Conservation (phyloP, 148 eudicot genomes). For the Persicaria maculosa region DNA sequence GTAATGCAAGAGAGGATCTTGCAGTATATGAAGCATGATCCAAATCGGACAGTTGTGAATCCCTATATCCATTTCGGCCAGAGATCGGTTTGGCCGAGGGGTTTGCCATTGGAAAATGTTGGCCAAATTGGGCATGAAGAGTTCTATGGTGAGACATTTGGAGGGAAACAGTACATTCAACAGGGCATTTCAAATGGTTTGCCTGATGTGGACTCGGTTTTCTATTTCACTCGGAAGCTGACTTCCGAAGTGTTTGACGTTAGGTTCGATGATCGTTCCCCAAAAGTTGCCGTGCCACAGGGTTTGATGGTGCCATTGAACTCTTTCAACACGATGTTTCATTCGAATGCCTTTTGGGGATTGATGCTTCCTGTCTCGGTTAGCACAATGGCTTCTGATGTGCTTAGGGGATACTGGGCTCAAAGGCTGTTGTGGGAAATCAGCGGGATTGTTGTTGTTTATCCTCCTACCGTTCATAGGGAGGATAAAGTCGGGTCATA, state of each 20-base stretch:
- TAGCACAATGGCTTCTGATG: constrained; percentile 37
- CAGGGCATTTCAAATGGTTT: constrained; percentile 35
- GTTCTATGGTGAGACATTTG: constrained; percentile 19
- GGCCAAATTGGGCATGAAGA: constrained; percentile 30
- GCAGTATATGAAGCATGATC: constrained; percentile 19
- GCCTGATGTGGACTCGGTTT: constrained; percentile 31
- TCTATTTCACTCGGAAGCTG: constrained; percentile 27
- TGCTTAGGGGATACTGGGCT: constrained; percentile 34
- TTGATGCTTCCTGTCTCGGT: constrained; percentile 31
- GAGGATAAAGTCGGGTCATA: constrained; percentile 21
- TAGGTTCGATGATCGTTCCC: constrained; percentile 27
- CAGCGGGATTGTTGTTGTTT: constrained; percentile 25
- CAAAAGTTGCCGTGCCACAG: constrained; percentile 31
- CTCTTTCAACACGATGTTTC: constrained; percentile 27
- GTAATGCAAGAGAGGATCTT: constrained; percentile 18
- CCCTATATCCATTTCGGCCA: constrained; percentile 36
- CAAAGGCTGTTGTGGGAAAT: constrained; percentile 35
- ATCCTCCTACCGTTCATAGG: constrained; percentile 30
- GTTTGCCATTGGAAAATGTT: constrained; percentile 32
- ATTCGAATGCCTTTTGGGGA: constrained; percentile 33
- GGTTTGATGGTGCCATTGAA: constrained; percentile 33
- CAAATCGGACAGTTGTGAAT: constrained; percentile 29
- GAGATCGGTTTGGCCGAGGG: constrained; percentile 36
- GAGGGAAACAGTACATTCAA: constrained; percentile 29
- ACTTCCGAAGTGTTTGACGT: constrained; percentile 25